phyloP scores from a whole-genome alignment of 2,329 filamentous ascomycete species.

The Chaetomiaceae sp. region DNA sequence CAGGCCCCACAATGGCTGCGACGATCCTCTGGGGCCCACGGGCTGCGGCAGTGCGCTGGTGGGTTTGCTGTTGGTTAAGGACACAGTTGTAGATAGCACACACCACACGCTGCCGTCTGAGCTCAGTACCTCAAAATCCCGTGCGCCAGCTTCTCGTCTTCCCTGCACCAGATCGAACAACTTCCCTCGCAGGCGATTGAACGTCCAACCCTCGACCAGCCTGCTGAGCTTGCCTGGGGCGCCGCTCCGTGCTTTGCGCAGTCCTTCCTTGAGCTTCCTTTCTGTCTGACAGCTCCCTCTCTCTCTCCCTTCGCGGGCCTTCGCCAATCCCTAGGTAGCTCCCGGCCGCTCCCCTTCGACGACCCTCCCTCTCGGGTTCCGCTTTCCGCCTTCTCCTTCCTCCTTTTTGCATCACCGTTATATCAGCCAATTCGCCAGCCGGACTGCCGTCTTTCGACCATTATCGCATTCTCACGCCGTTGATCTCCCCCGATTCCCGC shows the following conservation, averaged over 20 bases:
- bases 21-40: constrained; percentile 7
- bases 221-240: constrained; percentile 10
- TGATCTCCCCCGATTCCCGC: constrained; percentile 1
- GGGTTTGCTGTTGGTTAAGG: constrained; percentile 21
- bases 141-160: constrained; percentile 1
- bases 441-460: constrained; percentile 12
- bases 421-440: constrained; percentile 11
- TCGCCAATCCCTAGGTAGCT: too few species aligned
- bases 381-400: not conserved
- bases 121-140: constrained; percentile 20
- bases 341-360: too few species aligned
- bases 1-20: constrained; percentile 12
- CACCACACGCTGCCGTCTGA: constrained; percentile 8
- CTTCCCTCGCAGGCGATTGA: constrained; percentile 3
- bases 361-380: too few species aligned
- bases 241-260: too few species aligned
- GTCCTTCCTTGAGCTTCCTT: not conserved
- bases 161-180: not conserved
- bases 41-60: too few species aligned
- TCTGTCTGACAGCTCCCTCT: not conserved
- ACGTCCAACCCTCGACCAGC: constrained; percentile 4
- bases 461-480: too few species aligned
- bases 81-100: constrained; percentile 25
- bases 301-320: not conserved
- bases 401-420: constrained; percentile 1